Base-by-base conservation (phyloP, 108 stramenopile genomes). In the Nannochloropsis gaditana region DNA sequence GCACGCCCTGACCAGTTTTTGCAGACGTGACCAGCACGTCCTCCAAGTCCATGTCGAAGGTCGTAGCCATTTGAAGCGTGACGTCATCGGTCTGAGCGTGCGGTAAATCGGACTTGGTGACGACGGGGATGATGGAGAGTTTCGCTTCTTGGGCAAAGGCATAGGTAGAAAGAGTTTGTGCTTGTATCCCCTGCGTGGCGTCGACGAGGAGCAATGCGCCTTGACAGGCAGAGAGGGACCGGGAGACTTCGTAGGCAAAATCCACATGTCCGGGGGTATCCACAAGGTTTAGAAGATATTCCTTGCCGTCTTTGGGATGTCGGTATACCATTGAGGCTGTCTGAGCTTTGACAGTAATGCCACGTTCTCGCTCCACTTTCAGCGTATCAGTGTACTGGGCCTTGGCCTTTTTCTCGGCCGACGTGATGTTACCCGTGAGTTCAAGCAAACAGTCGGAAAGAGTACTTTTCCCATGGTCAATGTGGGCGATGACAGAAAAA, bases 191-290 rank as follows among this genome's bases (percentile, higher is more conserved):
- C 88, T 99, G 99, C 80, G 95, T 92, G 9, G 95, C 94, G 93
- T 99, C 99, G 9, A 99, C 98, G 3, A 99, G 96, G 43, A 99
- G 91, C 59, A 99, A 89, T 0, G 97, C 97, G 42, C 98, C 98
- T 88, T 41, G 94, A 91, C 90, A 98, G 83, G 80, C 94, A 91
- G 79, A 95, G 92, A 86, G 95, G 92, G 45, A 97, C 86, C 44
- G 95, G 93, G 59, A 93, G 81, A 96, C 97, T 92, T 98, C 97
- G 17, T 96, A 96, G 79, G 92, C 93, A 90, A 98, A 98, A 86
- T 98, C 97, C 5, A 96, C 94, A 85, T 98, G 97, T 9, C 97
- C 97, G 1, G 98, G 98, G 43, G 95, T 97, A 87, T 96, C 95
- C n/a, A 95, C 92, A 89, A 97, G 94, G 86, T 99, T 97, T 43